phyloP scores from a whole-genome alignment of 2,329 filamentous ascomycete species.

The Colletotrichum camelliae region DNA sequence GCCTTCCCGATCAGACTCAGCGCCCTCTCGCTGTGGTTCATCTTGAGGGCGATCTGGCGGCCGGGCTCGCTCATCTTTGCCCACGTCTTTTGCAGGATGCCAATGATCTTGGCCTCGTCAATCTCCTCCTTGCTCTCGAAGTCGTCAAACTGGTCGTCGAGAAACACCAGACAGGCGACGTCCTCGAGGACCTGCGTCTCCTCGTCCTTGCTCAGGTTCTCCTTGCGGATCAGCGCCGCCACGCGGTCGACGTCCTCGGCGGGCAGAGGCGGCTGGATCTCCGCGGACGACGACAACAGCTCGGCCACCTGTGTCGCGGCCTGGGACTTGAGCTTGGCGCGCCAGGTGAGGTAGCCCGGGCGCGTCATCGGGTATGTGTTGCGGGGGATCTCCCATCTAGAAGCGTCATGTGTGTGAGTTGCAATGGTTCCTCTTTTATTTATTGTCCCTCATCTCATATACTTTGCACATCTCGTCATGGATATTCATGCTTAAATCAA shows the following conservation, averaged over 20 bases:
- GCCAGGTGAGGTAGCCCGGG: conserved; percentile 81
- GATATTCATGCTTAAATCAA: background rate
- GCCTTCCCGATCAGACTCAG: conserved; percentile 68
- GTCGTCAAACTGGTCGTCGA: conserved; percentile 84
- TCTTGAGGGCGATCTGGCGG: conserved; percentile 66
- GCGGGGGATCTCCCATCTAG: conserved; percentile 79
- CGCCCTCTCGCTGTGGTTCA: conserved; percentile 68
- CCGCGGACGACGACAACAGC: conserved; percentile 47
- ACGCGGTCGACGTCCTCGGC: conserved; percentile 65
- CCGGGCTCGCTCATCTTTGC: conserved; percentile 73
- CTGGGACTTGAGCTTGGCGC: conserved; percentile 75
- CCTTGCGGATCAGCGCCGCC: conserved; percentile 78
- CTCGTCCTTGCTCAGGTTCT: conserved; percentile 64
- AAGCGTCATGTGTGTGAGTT: background rate
- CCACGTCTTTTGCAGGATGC: conserved; percentile 77
- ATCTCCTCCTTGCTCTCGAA: conserved; percentile 71
- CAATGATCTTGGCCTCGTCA: conserved; percentile 79
- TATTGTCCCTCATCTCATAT: background rate
- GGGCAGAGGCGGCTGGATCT: conserved; percentile 41
- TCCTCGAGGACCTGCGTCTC: conserved; percentile 83
- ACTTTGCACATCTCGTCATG: background rate
- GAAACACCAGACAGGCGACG: conserved; percentile 84
- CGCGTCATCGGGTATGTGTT: conserved; percentile 75
- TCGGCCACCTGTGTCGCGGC: conserved; percentile 59
- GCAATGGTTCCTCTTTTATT: background rate